Evolutionary conservation across 1,284 basidiomycete species (phyloP).

Genomic region (Rugosomyces carneus): DNA sequence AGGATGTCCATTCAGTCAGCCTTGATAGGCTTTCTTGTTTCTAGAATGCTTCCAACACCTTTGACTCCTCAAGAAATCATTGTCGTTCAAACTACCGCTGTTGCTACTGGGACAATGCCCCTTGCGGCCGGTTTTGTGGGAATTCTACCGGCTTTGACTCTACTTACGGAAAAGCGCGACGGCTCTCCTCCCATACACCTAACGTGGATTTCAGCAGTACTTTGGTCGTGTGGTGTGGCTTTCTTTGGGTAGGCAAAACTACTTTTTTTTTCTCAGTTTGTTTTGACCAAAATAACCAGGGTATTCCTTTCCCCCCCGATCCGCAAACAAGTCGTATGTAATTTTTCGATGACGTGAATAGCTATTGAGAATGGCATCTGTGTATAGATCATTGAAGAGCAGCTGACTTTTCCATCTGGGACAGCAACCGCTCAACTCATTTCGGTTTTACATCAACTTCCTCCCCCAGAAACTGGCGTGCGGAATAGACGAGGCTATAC

Average conservation of each 20-base stretch:
- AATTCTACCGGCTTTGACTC: slow-evolving; percentile 84
- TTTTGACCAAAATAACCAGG: slow-evolving; percentile 42
- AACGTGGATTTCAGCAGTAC: slow-evolving; percentile 64
- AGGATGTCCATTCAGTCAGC: slow-evolving; percentile 97
- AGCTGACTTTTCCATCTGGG: slow-evolving; percentile 90
- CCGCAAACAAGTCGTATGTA: slow-evolving; percentile 82
- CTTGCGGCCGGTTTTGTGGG: slow-evolving; percentile 93
- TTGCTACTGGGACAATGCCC: slow-evolving; percentile 89
- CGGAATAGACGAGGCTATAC: slow-evolving; percentile 53
- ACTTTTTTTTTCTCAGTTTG: slow-evolving; percentile 7
- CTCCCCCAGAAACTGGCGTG: slow-evolving; percentile 53
- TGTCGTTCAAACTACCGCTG: slow-evolving; percentile 92
- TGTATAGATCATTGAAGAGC: slow-evolving; percentile 85
- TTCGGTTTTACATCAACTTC: slow-evolving; percentile 79
- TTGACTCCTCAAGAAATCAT: slow-evolving; percentile 88
- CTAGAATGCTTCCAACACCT: slow-evolving; percentile 64
- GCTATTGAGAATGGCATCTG: no score
- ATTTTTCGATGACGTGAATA: background rate
- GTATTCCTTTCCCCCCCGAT: slow-evolving; percentile 94
- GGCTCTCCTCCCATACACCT: slow-evolving; percentile 73
- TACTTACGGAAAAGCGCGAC: slow-evolving; percentile 72
- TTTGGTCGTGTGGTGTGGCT: slow-evolving; percentile 84
- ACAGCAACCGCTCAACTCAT: slow-evolving; percentile 97
- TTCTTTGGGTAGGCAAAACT: slow-evolving; percentile 75
- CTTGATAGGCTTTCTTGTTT: slow-evolving; percentile 85